Conservation (phyloP, 257 asterid species). For the Solanum verrucosum region DNA sequence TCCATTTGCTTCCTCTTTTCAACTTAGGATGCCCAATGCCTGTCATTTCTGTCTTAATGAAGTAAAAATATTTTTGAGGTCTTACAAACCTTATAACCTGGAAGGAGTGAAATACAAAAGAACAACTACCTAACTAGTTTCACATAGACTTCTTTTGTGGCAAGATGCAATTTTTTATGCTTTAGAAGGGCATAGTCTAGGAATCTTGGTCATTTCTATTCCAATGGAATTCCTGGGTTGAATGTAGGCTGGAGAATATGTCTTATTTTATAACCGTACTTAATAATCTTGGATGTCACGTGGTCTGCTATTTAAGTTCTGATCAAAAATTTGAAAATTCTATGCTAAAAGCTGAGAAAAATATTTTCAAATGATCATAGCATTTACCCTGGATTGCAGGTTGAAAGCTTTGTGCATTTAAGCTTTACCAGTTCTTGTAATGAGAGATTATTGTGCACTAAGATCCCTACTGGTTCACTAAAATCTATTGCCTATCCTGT, state of each 20-base stretch:
- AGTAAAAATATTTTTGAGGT: neutral
- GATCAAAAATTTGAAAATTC: neutral
- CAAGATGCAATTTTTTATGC: neutral
- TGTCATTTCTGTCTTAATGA: neutral
- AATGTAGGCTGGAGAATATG: neutral
- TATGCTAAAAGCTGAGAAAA: neutral
- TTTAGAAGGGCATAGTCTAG: neutral
- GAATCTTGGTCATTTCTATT: neutral
- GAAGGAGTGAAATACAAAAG: neutral
- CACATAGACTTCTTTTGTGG: neutral
- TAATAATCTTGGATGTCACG: neutral
- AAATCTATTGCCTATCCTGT: neutral
- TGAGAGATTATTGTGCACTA: neutral
- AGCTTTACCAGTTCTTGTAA: neutral
- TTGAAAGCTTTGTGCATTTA: neutral
- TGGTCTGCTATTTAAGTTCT: neutral
- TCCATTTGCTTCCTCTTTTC: neutral
- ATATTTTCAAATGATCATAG: neutral
- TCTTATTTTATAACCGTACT: neutral
- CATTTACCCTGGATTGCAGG: neutral
- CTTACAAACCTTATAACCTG: neutral
- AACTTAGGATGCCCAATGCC: neutral
- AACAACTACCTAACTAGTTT: neutral
- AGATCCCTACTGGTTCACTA: neutral
- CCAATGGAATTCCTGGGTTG: neutral